Evolutionary conservation across 805 yeast species (phyloP), one percentile per base, ranked within the genome.

Genomic region (Myxozyma sirexii): DNA sequence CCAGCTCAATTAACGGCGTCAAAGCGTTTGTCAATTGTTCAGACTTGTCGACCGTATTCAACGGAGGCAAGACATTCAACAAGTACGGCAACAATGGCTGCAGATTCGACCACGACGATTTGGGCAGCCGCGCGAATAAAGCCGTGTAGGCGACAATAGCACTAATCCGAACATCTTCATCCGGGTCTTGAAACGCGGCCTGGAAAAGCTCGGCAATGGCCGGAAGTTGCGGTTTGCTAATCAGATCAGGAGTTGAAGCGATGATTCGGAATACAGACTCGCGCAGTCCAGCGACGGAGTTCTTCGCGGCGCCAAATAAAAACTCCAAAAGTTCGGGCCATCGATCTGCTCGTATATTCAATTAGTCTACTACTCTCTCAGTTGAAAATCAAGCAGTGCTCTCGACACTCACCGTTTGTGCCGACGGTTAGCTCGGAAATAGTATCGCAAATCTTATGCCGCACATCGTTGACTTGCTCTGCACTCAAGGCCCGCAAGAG

Each of bases 401-500:
- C n/a, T n/a, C n/a, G n/a, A n/a, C n/a, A n/a, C 56, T 19, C 85
- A 3, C 60, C 66, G 13, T 42, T 24, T 17, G 59, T 45, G 6
- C 62, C 65, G 48, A 78, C 81, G 1, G 97, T 96, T 47, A 93
- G 83, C 74, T 92, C 98, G 0, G 97, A 89, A 49, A 94, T 87
- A 7, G 96, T 96, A 77, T 94, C 99, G 1, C 97, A 86, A 50
- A 94, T 77, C 71, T 93, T 94, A 74, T 93, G 97, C 71, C 97
- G 85, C 33, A 90, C 90, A 63, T 82, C 83, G 62, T 83, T 84
- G n/a, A 87, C 77, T 71, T 86, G 90, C 60, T 80, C 85, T 10
- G 84, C 72, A 31, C 70, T 60, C 68, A 93, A 90, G 15, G 97
- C 98, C 59, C 81, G 81, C 65, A 92, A 78, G 39, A 93, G 80